Evolutionary conservation across 1,284 basidiomycete species (phyloP).

Genomic region (Pseudozyma hubeiensis): DNA sequence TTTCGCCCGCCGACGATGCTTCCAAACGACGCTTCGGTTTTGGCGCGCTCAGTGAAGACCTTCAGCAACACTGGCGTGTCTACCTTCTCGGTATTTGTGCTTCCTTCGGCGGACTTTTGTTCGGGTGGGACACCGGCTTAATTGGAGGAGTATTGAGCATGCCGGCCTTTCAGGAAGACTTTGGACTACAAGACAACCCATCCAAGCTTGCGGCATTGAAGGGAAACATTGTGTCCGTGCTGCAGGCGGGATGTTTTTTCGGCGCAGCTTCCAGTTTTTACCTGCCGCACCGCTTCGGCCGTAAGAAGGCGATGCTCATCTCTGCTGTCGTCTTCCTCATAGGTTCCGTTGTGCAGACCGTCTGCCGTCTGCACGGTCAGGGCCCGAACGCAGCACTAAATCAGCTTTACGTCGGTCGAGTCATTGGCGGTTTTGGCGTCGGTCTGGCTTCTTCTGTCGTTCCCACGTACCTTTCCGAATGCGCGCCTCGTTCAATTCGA

Average conservation of each 20-base stretch:
- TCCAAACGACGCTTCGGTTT: constrained; percentile 15
- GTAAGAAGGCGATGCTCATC: constrained; percentile 56
- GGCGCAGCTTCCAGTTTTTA: constrained; percentile 61
- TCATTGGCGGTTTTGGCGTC: constrained; percentile 48
- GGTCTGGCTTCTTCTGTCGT: constrained; percentile 54
- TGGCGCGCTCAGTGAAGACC: constrained; percentile 23
- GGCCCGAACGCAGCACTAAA: constrained; percentile 37
- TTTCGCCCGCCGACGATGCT: constrained; percentile 12
- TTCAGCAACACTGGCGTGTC: constrained; percentile 43
- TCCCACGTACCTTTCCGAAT: constrained; percentile 66
- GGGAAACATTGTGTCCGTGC: constrained; percentile 63
- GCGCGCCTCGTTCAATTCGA: constrained; percentile 65
- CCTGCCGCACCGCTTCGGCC: constrained; percentile 60
- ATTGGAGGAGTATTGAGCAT: constrained; percentile 49
- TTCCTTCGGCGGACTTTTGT: constrained; percentile 41
- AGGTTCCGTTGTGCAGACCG: constrained; percentile 62
- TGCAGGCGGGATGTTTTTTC: constrained; percentile 64
- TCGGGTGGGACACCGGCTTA: constrained; percentile 48
- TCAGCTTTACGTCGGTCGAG: constrained; percentile 62
- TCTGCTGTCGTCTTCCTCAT: constrained; percentile 59
- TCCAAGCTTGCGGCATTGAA: constrained; percentile 45
- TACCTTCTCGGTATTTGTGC: constrained; percentile 41
- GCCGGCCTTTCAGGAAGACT: constrained; percentile 43
- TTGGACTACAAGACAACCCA: constrained; percentile 28
- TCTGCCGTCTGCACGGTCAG: constrained; percentile 50